Evolutionary conservation across 140 eudicot species (phyloP).

Genomic region (Oenanthe javanica): DNA sequence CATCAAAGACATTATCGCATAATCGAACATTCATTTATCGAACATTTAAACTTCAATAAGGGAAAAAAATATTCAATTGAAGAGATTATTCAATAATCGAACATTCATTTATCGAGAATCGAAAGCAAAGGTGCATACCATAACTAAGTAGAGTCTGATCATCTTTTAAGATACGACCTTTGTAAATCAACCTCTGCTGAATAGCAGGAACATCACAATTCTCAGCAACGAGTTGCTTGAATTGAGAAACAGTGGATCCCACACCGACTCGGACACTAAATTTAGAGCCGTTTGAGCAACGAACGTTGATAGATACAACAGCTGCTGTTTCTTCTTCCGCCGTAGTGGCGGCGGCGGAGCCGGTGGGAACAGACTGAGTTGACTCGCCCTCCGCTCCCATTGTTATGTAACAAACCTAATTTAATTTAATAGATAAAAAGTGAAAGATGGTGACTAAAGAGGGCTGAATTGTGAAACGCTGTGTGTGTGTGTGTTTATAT

Average conservation of each 20-base stretch:
- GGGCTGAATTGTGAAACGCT: neutral
- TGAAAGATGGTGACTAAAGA: no score
- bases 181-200: conserved; percentile 52
- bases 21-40: no score
- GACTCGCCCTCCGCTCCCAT: conserved; percentile 59
- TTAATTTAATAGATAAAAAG: no score
- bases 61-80: no score
- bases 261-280: conserved; percentile 33
- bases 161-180: conserved; percentile 56
- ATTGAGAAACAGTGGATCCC: conserved; percentile 29
- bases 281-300: conserved; percentile 54
- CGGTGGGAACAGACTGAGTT: conserved; percentile 26
- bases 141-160: conserved; percentile 57
- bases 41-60: no score
- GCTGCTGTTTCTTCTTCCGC: conserved; percentile 5
- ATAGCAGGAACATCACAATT: conserved; percentile 52
- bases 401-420: neutral
- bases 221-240: conserved; percentile 36
- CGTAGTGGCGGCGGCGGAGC: conserved; percentile 8
- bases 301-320: conserved; percentile 33
- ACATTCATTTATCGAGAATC: no score
- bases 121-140: conserved; percentile 17
- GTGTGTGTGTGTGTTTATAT: neutral
- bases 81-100: neutral
- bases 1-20: no score